Base-by-base conservation (phyloP, 192 early-diverging fungal species). In the Podochytrium sp. region DNA sequence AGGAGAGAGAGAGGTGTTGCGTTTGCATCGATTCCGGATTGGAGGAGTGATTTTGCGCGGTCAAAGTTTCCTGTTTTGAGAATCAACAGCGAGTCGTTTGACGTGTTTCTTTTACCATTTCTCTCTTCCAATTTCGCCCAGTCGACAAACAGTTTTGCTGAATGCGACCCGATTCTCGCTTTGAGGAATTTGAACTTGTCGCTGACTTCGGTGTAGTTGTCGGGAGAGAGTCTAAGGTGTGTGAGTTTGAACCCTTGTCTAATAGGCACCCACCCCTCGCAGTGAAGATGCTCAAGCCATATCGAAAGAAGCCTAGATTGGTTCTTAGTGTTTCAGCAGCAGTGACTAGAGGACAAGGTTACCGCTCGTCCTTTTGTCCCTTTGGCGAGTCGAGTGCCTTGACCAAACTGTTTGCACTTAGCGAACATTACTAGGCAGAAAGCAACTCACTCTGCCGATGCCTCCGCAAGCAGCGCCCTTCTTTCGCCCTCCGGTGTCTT, bases 131-230 rank as follows among this genome's bases (percentile, higher is more conserved):
- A 83, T 33, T 61, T 39, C 2, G 81, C 78, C 81, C 81, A 83
- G 23, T 78, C 56, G 29, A 65, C 32, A 56, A 62, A 83, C 10
- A 79, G 55, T 43, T 50, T 55, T 52, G 78, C 77, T 20, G 51
- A 52, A 25, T 43, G 29, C 5, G 72, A 37, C 16, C 78, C 81
- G 16, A 79, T 51, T 30, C 78, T 30, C 18, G 65, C 33, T 49
- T 76, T 77, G 0, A 83, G 56, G 34, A 43, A 62, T 52, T 83
- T 83, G 78, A 71, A 83, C 52, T 71, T 76, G 53, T 83, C 81
- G 5, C 81, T 35, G n/a, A 83, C 71, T 41, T 72, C 75, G 20
- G 39, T 52, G 40, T 72, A 47, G 43, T 74, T 69, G 23, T 75
- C 76, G 18, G 40, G 7, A 16, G 52, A 20, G 0, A 29, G 4